A percentile compares a stretch with the other conserved stretches of the same genome.
Evolutionary conservation across 331 rosid species (phyloP).

Genomic region (Ulmus americana): DNA sequence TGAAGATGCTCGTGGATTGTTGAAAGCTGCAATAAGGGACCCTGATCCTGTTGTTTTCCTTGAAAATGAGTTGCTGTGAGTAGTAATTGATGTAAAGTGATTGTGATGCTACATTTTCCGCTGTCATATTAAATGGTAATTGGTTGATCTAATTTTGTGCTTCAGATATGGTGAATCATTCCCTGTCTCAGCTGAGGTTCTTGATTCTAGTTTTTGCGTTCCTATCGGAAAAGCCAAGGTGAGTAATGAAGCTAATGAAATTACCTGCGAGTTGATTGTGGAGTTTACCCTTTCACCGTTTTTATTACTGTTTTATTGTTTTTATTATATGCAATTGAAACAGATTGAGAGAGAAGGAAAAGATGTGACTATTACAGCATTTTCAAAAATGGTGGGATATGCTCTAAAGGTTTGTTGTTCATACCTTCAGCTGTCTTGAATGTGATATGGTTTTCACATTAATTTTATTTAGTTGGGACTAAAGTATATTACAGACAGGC

Average conservation of each 20-base stretch:
- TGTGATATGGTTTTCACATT: background rate
- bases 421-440: constrained; percentile 11
- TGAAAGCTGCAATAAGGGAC: constrained; percentile 96
- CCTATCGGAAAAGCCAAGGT: constrained; percentile 99
- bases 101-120: background rate
- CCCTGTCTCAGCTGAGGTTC: constrained; percentile 83
- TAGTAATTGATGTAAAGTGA: constrained; percentile 6
- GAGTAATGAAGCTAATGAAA: constrained; percentile 21
- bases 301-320: background rate
- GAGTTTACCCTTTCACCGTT: background rate
- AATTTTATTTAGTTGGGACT: background rate
- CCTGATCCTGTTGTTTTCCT: constrained; percentile 98
- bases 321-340: background rate
- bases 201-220: constrained; percentile 92
- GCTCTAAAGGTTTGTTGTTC: constrained; percentile 71
- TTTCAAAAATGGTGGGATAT: constrained; percentile 91
- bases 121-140: constrained; percentile 6
- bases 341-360: constrained; percentile 97
- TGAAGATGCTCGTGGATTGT: constrained; percentile 94
- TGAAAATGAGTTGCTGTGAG: constrained; percentile 91
- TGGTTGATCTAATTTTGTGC: constrained; percentile 28
- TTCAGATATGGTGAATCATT: constrained; percentile 92
- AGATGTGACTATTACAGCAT: constrained; percentile 95
- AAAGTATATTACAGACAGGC: background rate
- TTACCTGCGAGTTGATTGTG: constrained; percentile 19